Evolutionary conservation across 768 basidiomycete genomes (phyloP).

Genomic region (Strobilomyces echinocephalus): DNA sequence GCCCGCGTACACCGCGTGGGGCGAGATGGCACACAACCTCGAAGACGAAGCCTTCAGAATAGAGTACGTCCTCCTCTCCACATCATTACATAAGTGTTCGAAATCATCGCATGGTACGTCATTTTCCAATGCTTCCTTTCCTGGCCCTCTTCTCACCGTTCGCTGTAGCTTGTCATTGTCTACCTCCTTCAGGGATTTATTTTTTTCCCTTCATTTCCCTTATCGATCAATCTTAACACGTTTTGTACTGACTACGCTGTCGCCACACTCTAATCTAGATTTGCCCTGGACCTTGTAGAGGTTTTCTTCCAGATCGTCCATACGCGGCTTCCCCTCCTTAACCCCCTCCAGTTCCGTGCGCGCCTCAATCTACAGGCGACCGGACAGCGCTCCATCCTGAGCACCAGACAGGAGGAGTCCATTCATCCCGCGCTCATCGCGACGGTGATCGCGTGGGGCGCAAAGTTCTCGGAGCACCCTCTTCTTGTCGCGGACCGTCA

Average conservation of each 20-base stretch:
- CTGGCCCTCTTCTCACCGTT: constrained; percentile 19
- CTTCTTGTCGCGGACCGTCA: constrained; percentile 74
- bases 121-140: constrained; percentile 13
- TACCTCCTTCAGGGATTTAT: constrained; percentile 15
- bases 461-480: constrained; percentile 90
- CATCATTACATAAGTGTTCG: constrained; percentile 29
- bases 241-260: constrained; percentile 8
- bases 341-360: constrained; percentile 74
- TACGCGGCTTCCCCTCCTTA: constrained; percentile 81
- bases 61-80: constrained; percentile 62
- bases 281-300: constrained; percentile 89
- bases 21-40: constrained; percentile 66
- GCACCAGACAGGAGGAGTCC: constrained; percentile 36
- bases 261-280: constrained; percentile 42
- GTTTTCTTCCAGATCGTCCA: constrained; percentile 94
- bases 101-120: constrained; percentile 23
- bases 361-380: constrained; percentile 49
- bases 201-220: constrained; percentile 25
- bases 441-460: constrained; percentile 85
- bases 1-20: constrained; percentile 66
- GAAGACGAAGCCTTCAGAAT: constrained; percentile 69
- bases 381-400: constrained; percentile 20
- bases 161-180: constrained; percentile 13
- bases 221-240: constrained; percentile 19
- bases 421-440: constrained; percentile 76